Percentiles rank a stretch among this genome's conserved stretches.
phyloP scores from a whole-genome alignment of 257 asterid genomes.

The Mentha longifolia region DNA sequence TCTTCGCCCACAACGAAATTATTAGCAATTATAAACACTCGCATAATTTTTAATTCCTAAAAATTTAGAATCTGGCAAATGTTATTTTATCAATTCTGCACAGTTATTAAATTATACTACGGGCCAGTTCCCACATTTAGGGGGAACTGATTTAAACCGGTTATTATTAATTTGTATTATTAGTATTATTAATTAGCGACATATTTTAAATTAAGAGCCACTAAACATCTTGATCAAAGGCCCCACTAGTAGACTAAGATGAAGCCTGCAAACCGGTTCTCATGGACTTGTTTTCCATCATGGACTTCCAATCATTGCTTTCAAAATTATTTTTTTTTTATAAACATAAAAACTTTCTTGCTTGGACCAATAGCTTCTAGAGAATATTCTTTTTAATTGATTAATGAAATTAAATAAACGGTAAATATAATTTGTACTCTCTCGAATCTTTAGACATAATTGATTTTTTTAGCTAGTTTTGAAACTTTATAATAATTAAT shows the following conservation, averaged over 20 bases:
- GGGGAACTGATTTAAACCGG: background rate
- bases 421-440: background rate
- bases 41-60: background rate
- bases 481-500: no score
- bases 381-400: background rate
- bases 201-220: slow-evolving; percentile 19
- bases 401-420: background rate
- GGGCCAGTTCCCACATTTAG: slow-evolving; percentile 3
- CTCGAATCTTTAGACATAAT: no score
- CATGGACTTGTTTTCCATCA: slow-evolving; percentile 41
- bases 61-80: background rate
- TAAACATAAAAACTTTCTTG: slow-evolving; percentile 3
- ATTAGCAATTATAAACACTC: slow-evolving; percentile 28
- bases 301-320: slow-evolving; percentile 35
- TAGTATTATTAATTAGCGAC: background rate
- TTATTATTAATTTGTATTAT: background rate
- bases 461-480: no score
- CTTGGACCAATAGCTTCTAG: slow-evolving; percentile 7
- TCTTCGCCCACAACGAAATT: slow-evolving; percentile 27
- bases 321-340: background rate
- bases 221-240: slow-evolving; percentile 26
- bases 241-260: slow-evolving; percentile 37
- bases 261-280: slow-evolving; percentile 42
- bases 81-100: background rate
- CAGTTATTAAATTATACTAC: background rate